These are phyloP conservation scores for Ormosia semicastrata DNA, from an alignment of 306 rosid species.

Conservation along the genomic window DNA sequence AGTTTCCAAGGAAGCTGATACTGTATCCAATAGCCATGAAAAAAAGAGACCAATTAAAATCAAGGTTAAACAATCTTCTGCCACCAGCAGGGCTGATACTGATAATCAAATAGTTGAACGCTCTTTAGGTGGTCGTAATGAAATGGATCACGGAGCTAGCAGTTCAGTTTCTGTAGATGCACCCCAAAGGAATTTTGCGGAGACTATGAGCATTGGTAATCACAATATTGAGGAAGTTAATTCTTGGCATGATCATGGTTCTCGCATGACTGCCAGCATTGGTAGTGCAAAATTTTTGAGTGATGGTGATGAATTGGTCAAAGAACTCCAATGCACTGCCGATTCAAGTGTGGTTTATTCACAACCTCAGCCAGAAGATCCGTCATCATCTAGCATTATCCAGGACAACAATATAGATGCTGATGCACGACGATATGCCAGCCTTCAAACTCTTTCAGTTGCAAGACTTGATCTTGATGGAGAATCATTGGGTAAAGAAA, in stretches of 20 bases:
- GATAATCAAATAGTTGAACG: conserved; percentile 73
- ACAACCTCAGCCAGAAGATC: conserved; percentile 53
- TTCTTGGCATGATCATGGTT: conserved; percentile 76
- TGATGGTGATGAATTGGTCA: conserved; percentile 70
- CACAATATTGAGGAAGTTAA: conserved; percentile 79
- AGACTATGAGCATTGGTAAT: conserved; percentile 56
- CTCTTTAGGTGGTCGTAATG: conserved; percentile 65
- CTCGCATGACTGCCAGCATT: conserved; percentile 91
- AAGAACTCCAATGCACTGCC: conserved; percentile 88
- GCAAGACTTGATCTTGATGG: conserved; percentile 44
- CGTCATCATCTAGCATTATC: conserved; percentile 72
- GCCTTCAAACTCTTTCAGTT: conserved; percentile 80
- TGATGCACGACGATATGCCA: conserved; percentile 71
- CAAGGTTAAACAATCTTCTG: conserved; percentile 79
- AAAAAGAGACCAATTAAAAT: conserved; percentile 68
- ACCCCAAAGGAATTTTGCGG: conserved; percentile 68
- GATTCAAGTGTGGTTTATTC: conserved; percentile 69
- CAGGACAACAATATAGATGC: conserved; percentile 73
- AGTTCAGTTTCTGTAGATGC: conserved; percentile 99
- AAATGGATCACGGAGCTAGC: conserved; percentile 63
- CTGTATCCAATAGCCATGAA: conserved; percentile 62
- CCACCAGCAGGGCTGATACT: conserved; percentile 77
- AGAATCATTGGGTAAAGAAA: conserved; percentile 42
- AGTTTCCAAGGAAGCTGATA: conserved; percentile 61
- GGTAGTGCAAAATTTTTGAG: conserved; percentile 79